A percentile compares a stretch with the other conserved stretches of the same genome.
phyloP scores from a whole-genome alignment of 2,329 filamentous ascomycete species.

The Podosphaera aphanis region DNA sequence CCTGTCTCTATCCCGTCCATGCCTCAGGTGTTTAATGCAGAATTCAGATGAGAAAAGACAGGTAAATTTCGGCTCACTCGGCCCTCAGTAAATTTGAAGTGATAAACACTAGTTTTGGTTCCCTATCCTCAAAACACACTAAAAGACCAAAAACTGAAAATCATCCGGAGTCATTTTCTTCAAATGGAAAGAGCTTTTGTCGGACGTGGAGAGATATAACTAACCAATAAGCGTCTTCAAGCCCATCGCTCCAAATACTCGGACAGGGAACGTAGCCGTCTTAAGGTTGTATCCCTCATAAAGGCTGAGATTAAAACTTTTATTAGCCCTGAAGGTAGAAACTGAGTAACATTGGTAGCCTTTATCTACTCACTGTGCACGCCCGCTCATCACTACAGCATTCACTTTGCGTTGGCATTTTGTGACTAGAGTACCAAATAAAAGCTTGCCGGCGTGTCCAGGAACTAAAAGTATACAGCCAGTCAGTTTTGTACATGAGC shows the following conservation, averaged over 20 bases:
- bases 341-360: background rate
- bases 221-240: conserved; percentile 27
- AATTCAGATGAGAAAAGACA: no score
- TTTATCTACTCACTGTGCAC: conserved; percentile 6
- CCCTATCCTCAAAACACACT: no score
- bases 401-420: conserved; percentile 1
- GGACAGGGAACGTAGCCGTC: conserved; percentile 36
- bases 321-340: background rate
- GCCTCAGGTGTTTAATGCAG: no score
- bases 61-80: no score
- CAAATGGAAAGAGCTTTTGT: no score
- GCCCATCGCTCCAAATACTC: conserved; percentile 38
- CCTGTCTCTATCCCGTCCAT: no score
- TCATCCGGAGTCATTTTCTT: no score
- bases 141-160: no score
- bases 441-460: conserved; percentile 7
- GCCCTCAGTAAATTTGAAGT: no score
- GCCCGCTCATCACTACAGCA: conserved; percentile 6
- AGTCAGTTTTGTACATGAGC: background rate
- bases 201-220: background rate
- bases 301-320: conserved; percentile 20
- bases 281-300: conserved; percentile 45
- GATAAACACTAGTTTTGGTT: no score
- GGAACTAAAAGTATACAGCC: conserved; percentile 1
- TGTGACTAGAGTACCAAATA: conserved; percentile 5